Base-by-base conservation (phyloP, 345 rosid genomes). In the Kernera saxatilis region DNA sequence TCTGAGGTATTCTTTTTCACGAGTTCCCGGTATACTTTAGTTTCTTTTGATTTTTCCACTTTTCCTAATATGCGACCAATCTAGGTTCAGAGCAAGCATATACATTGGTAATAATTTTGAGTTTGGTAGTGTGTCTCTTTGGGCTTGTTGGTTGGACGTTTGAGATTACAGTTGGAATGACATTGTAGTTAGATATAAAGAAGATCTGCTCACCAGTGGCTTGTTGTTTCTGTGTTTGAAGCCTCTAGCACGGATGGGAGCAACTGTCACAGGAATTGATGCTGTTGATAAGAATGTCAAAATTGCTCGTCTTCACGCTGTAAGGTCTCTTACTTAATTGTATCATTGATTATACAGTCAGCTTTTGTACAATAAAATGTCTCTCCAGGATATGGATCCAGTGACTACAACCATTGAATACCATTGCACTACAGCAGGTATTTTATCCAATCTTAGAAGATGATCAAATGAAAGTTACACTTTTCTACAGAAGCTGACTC, bases 241-340 rank as follows among this genome's bases (percentile, higher is more conserved):
- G 99, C 98, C 99, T n/a, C 78, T 91, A 75, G 98, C 99, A 65
- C 81, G 97, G 78, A 82, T 94, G 95, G 98, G 99, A 79, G 99
- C 99, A 70, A 79, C 83, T 57, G 97, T 94, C 58, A 89, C 92
- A 11, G 98, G 98, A 48, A 49, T 94, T 59, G 99, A 94, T 86
- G 98, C 98, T 25, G 88, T 88, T 67, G 96, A 91, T 72, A 92
- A 92, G 78, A 92, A 92, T 80, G 70, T 89, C 79, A 88, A 88
- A 79, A 87, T 94, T 62, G 99, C 99, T 37, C 83, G 85, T 41
- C 80, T 91, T 80, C 99, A 94, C 54, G 93, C 98, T 77, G 99
- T 94, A 94, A 71, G 82, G 58, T 64, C 79, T 48, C 79, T 70
- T 30, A 13, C 74, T 46, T 62, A 3, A 41, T 76, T 45, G 44